Conservation (phyloP, 192 early-diverging fungal species). For the Linnemannia hyalina region DNA sequence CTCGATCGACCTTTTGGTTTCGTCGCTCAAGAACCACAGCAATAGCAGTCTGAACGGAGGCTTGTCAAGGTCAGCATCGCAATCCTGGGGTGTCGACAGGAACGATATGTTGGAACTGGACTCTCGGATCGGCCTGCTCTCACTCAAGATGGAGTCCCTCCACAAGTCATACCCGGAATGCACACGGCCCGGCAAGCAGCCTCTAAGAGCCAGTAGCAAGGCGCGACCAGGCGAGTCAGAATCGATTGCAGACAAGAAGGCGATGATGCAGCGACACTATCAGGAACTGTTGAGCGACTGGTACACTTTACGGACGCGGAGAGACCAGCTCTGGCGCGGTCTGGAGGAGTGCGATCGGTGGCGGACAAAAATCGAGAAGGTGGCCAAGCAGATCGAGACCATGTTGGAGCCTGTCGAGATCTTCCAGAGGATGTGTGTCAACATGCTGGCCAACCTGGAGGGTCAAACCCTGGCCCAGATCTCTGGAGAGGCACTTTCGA, state of each 20-base stretch:
- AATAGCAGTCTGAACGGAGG: slow-evolving; percentile 20
- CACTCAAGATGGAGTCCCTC: slow-evolving; percentile 33
- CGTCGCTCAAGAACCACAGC: slow-evolving; percentile 18
- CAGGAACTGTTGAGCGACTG: slow-evolving; percentile 29
- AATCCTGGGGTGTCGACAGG: slow-evolving; percentile 32
- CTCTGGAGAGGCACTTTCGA: neutral
- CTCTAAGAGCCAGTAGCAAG: neutral
- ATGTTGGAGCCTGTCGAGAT: slow-evolving; percentile 56
- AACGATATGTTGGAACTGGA: slow-evolving; percentile 55
- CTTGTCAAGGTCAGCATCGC: neutral
- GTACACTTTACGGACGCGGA: slow-evolving; percentile 18
- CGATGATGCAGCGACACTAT: slow-evolving; percentile 17
- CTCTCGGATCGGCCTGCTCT: slow-evolving; percentile 37
- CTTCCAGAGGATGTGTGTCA: slow-evolving; percentile 46
- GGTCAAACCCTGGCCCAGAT: slow-evolving; percentile 7
- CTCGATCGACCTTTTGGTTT: neutral
- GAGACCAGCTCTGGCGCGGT: slow-evolving; percentile 50
- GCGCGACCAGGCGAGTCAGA: slow-evolving; percentile 6
- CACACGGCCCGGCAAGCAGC: slow-evolving; percentile 1
- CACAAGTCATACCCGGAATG: slow-evolving; percentile 52
- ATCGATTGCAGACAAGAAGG: slow-evolving; percentile 46
- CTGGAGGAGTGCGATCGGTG: slow-evolving; percentile 49
- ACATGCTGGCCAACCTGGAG: slow-evolving; percentile 31
- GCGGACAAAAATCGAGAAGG: slow-evolving; percentile 47
- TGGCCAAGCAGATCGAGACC: slow-evolving; percentile 51